Evolutionary conservation across 257 asterid species (phyloP), one percentile per base, ranked within the genome.

Genomic region (Linderniella brevidens): DNA sequence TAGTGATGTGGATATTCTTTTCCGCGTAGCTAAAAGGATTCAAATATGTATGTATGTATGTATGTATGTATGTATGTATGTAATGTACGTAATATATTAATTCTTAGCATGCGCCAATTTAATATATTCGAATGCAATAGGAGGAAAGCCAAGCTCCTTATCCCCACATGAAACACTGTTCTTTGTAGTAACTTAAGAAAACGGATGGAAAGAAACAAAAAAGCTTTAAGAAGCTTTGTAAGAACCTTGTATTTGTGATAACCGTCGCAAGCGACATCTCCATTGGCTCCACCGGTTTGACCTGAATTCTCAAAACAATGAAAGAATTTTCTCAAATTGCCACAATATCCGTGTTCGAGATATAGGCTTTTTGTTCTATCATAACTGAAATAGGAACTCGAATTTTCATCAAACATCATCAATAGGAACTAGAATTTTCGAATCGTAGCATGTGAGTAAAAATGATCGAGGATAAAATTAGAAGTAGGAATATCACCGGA

Each of bases 191-290:
- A 19, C 15, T 19, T 1, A 17, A 32, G 7, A 16, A 6, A 11
- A 46, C 1, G 36, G 40, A 45, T 19, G 16, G 46, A 57, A 16
- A 39, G 0, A 19, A 29, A 8, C 14, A 15, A 25, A 7, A 19
- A 15, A 19, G 20, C 42, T 50, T 15, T 55, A 38, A 42, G 44
- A 12, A 19, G 35, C 12, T n/a, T 14, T 50, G n/a, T 16, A 55
- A 36, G n/a, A 14, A 64, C 81, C 78, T 64, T 66, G 50, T 63
- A 70, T 50, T 70, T 74, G 64, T 74, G 81, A 52, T 74, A 70
- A 14, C 70, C 67, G 46, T 70, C 74, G 14, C 81, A 74, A 36
- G 75, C 61, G 50, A 66, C 52, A 18, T 74, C 78, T 46, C 75
- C 78, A 39, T 53, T 61, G 54, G 64, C 66, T 35, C 77, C 78